Evolutionary conservation across 2,329 filamentous ascomycete genomes (phyloP).

Genomic region (Tolypocladium tropicale): DNA sequence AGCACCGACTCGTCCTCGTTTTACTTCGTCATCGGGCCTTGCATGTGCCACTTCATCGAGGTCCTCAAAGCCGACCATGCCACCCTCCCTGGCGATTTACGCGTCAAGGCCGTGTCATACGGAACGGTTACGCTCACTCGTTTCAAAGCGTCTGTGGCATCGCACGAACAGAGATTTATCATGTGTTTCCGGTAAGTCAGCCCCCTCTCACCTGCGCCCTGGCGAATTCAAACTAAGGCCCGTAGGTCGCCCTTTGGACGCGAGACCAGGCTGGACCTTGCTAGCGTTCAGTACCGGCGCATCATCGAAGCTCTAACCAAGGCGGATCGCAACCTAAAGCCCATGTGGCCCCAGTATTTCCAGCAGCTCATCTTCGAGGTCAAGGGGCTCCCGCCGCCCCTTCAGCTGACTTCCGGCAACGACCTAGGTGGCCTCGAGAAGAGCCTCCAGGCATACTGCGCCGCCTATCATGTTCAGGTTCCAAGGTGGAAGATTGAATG

Average conservation of each 20-base stretch:
- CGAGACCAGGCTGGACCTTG: slow-evolving; percentile 37
- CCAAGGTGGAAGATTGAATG: slow-evolving; percentile 42
- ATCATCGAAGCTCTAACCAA: slow-evolving; percentile 45
- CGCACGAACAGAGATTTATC: slow-evolving; percentile 45
- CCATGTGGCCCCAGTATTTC: slow-evolving; percentile 46
- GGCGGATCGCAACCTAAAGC: slow-evolving; percentile 44
- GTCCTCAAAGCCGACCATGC: slow-evolving; percentile 34
- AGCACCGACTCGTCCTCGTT: slow-evolving; percentile 39
- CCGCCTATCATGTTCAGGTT: slow-evolving; percentile 37
- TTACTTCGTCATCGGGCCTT: slow-evolving; percentile 43
- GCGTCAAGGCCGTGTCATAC: slow-evolving; percentile 37
- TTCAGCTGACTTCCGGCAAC: slow-evolving; percentile 43
- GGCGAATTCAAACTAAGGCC: not conserved
- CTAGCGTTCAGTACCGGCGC: slow-evolving; percentile 42
- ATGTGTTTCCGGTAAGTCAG: slow-evolving; percentile 40
- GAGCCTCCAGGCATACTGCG: slow-evolving; percentile 44
- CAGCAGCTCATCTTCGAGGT: slow-evolving; percentile 43
- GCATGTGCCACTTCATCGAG: slow-evolving; percentile 41
- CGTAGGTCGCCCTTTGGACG: slow-evolving; percentile 30
- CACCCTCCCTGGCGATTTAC: slow-evolving; percentile 33
- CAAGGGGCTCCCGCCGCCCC: slow-evolving; percentile 39
- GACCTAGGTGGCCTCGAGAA: slow-evolving; percentile 44
- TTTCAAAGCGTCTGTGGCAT: slow-evolving; percentile 38
- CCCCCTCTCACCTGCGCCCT: not conserved
- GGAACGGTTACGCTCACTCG: slow-evolving; percentile 42